Percentiles rank a stretch among this genome's conserved stretches.
Conservation (phyloP, 345 rosid species). For the Pseudoturritis turrita region DNA sequence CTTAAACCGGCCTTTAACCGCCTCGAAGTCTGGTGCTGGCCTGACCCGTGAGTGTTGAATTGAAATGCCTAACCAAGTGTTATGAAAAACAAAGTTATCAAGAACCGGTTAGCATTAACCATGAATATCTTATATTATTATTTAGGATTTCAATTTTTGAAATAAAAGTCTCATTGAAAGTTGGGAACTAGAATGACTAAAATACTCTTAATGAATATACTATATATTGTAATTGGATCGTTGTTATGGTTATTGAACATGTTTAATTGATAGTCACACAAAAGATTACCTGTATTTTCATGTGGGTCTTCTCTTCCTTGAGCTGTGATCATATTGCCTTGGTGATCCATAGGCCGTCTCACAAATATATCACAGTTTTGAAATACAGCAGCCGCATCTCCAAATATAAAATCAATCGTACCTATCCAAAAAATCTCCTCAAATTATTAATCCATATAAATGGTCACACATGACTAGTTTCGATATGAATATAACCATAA, state of each 20-base stretch:
- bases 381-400: conserved; percentile 55
- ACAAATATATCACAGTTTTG: conserved; percentile 74
- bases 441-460: neutral
- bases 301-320: conserved; percentile 54
- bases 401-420: conserved; percentile 72
- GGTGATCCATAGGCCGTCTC: conserved; percentile 50
- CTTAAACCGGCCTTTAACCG: conserved; percentile 32
- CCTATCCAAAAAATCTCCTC: conserved; percentile 5
- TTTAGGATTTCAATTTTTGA: too few species aligned
- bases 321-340: conserved; percentile 56
- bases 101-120: neutral
- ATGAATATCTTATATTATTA: too few species aligned
- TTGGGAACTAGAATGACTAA: too few species aligned
- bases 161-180: too few species aligned
- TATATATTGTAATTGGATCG: too few species aligned
- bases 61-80: conserved; percentile 57
- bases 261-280: neutral
- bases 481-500: neutral
- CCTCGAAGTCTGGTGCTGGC: conserved; percentile 37
- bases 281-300: conserved; percentile 38
- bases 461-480: neutral
- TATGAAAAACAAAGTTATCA: neutral
- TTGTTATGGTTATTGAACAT: too few species aligned
- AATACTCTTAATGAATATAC: too few species aligned
- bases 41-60: conserved; percentile 47